Evolutionary conservation across 345 rosid species (phyloP), one percentile per base, ranked within the genome.

Genomic region (Aquilaria malaccensis): DNA sequence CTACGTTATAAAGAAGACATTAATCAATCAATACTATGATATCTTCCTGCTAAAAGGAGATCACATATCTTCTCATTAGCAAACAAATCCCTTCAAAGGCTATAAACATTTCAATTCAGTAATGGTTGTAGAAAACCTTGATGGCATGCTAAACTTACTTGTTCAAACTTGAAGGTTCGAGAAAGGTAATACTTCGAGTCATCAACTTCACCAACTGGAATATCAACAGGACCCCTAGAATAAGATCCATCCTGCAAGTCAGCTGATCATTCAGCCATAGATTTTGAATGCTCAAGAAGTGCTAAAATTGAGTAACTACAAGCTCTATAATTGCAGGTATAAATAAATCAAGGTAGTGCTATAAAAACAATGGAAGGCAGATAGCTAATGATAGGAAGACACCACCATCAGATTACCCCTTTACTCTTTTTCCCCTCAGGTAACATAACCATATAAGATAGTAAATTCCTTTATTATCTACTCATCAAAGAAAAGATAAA

Each of bases 101-200:
- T 10, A 57, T 15, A 49, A 55, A 45, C 15, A 66, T 37, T 9
- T 37, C 43, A 22, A 22, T 22, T 22, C 22, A 22, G 22, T 22
- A 22, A 22, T 22, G 22, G 22, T 37, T 37, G 7, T 37, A 37
- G 43, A 37, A 37, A 37, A 37, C 43, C 5, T 37, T 37, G 43
- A 37, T 55, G 32, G 7, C 51, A 49, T 31, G 37, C 51, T 61
- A 51, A 63, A 70, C 80, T 70, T 76, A 86, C 95, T 69, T 89
- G 95, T 59, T 92, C 98, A 66, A 92, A 89, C 82, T 85, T 86
- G 76, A 83, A 85, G 51, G 91, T 87, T 4, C 96, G 93, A 30
- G 85, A 72, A 37, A 85, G 76, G 70, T 77, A 82, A 74, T 89
- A 82, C n/a, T 79, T 72, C 0, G 89, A 79, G 31, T 81, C 86